A percentile compares a stretch with the other conserved stretches of the same genome.
These are phyloP conservation scores for Fusarium falciforme DNA, from an alignment of 2,329 filamentous ascomycete genomes.

Conservation along the genomic window DNA sequence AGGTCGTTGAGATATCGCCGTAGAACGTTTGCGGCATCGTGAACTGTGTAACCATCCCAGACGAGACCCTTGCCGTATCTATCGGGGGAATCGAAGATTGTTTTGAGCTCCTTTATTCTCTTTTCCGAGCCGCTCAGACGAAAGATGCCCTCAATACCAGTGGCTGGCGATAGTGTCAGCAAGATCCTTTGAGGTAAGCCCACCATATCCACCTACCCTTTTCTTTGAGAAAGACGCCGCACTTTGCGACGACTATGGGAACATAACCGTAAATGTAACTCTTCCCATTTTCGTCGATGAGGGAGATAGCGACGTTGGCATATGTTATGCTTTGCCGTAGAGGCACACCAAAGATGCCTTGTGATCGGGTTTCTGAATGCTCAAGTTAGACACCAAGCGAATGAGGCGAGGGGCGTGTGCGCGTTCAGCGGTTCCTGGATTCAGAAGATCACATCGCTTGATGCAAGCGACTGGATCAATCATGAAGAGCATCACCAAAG, in stretches of 20 bases:
- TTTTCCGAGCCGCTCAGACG: conserved; percentile 96
- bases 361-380: conserved; percentile 60
- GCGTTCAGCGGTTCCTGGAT: not conserved
- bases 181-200: not conserved
- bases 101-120: conserved; percentile 96
- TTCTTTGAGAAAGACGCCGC: conserved; percentile 96
- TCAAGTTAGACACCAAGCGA: conserved; percentile 32
- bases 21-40: conserved; percentile 97
- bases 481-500: not conserved
- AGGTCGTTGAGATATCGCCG: conserved; percentile 95
- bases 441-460: not conserved
- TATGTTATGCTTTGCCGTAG: conserved; percentile 95
- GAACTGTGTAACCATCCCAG: conserved; percentile 97
- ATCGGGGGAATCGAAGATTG: conserved; percentile 91
- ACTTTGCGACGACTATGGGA: conserved; percentile 97
- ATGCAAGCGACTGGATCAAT: conserved; percentile 1
- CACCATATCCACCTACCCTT: conserved; percentile 74
- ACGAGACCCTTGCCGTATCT: conserved; percentile 96
- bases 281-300: conserved; percentile 90
- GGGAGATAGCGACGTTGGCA: conserved; percentile 96
- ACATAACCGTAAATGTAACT: conserved; percentile 99
- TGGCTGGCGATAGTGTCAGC: conserved; percentile 69
- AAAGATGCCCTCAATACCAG: conserved; percentile 95
- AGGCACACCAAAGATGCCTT: conserved; percentile 94
- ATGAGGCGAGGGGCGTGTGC: conserved; percentile 5